These are phyloP conservation scores for Dillenia suffruticosa DNA, from an alignment of 164 flowering plant species.

Conservation along the genomic window DNA sequence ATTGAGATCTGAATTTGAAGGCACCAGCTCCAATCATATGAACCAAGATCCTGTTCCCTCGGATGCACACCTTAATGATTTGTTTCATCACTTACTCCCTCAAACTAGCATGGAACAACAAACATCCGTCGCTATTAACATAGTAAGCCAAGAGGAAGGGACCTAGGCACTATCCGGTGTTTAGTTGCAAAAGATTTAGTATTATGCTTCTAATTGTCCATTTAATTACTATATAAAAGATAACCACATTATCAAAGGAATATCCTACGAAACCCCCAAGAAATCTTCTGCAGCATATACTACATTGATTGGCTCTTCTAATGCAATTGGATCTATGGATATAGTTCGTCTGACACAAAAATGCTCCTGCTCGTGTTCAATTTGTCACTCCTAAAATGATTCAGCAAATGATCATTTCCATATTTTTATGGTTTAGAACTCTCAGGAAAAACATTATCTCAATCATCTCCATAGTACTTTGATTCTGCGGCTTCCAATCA, in stretches of 20 bases:
- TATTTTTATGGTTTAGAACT: constrained; percentile 4
- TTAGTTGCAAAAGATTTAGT: background rate
- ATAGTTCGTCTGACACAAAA: background rate
- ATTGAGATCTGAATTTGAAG: too few relatives aligned
- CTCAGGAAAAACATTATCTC: constrained; percentile 3
- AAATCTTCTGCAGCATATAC: background rate
- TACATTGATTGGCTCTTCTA: background rate
- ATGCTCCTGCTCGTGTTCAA: background rate
- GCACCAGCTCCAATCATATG: too few relatives aligned
- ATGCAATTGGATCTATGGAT: background rate
- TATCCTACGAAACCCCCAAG: background rate
- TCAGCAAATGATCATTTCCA: constrained; percentile 9
- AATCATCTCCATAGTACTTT: constrained; percentile 4
- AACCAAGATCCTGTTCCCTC: too few relatives aligned
- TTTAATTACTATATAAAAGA: constrained; percentile 3
- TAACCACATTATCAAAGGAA: background rate
- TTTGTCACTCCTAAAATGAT: background rate
- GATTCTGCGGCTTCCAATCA: constrained; percentile 12
- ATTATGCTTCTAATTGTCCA: background rate
- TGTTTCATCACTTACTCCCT: background rate
- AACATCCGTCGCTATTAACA: background rate
- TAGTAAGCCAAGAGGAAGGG: background rate
- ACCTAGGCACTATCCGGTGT: background rate
- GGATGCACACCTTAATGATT: background rate
- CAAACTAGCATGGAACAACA: background rate